A percentile compares a stretch with the other conserved stretches of the same genome.
Conservation (phyloP, 2,329 filamentous ascomycete genomes). For the Mycosphaerella arachidis region DNA sequence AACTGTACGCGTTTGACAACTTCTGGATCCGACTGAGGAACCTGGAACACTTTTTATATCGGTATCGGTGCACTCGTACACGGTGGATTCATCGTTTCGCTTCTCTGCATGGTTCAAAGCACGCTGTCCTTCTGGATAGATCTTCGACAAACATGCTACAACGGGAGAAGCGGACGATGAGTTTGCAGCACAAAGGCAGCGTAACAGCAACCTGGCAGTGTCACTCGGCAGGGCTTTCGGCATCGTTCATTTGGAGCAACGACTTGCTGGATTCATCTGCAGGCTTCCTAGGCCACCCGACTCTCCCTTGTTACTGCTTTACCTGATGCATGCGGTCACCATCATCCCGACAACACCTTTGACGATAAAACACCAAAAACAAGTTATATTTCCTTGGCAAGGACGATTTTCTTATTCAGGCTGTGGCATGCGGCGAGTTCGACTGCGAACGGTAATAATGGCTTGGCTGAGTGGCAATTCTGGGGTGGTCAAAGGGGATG, state of each 20-base stretch:
- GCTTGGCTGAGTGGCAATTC: conserved; percentile 1
- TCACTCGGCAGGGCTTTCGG: conserved; percentile 38
- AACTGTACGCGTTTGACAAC: conserved; percentile 16
- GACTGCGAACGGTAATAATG: not conserved
- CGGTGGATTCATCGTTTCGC: conserved; percentile 26
- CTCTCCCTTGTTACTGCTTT: conserved; percentile 2
- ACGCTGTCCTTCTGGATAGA: not conserved
- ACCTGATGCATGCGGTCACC: not conserved
- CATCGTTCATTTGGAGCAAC: conserved; percentile 25
- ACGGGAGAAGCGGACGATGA: conserved; percentile 13
- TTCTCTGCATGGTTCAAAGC: conserved; percentile 22
- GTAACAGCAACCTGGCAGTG: conserved; percentile 33
- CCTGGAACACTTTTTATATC: conserved; percentile 28
- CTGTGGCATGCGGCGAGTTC: not conserved
- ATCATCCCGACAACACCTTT: not conserved
- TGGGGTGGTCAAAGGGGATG: not conserved
- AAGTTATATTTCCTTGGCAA: conserved; percentile 2
- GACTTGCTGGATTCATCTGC: conserved; percentile 20
- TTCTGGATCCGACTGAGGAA: conserved; percentile 16
- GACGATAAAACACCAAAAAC: conserved; percentile 5
- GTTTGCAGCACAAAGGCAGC: conserved; percentile 6
- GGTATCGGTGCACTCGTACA: conserved; percentile 29
- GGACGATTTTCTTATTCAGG: not conserved
- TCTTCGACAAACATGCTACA: conserved; percentile 10
- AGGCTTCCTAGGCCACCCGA: conserved; percentile 17